Conservation (phyloP, 306 rosid species). For the Prunus salicina region DNA sequence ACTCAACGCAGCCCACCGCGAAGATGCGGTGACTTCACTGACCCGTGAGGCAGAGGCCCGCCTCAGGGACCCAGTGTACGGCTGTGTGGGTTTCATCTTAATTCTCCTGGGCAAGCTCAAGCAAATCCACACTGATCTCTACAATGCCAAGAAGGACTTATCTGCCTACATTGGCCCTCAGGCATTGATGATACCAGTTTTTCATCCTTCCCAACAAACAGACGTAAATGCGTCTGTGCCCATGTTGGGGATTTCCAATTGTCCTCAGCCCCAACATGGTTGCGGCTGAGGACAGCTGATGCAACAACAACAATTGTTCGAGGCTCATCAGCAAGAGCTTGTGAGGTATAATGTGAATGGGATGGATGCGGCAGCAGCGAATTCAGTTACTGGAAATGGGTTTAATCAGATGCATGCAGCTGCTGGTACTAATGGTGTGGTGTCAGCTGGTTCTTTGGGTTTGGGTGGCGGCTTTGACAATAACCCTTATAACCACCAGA, state of each 20-base stretch:
- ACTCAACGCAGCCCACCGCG: conserved; percentile 52
- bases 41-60: conserved; percentile 91
- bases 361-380: conserved; percentile 35
- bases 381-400: conserved; percentile 43
- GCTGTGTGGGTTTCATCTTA: conserved; percentile 85
- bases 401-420: conserved; percentile 39
- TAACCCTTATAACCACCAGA: conserved; percentile 23
- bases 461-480: conserved; percentile 46
- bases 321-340: conserved; percentile 55
- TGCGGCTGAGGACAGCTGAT: conserved; percentile 29
- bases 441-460: conserved; percentile 54
- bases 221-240: conserved; percentile 9
- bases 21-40: conserved; percentile 78
- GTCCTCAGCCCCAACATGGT: background rate
- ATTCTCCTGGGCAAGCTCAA: conserved; percentile 60
- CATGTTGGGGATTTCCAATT: conserved; percentile 18
- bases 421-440: conserved; percentile 14
- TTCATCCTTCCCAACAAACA: conserved; percentile 17
- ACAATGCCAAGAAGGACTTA: conserved; percentile 66
- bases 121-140: conserved; percentile 55
- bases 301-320: conserved; percentile 52
- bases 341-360: conserved; percentile 52
- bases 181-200: conserved; percentile 38
- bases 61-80: conserved; percentile 73
- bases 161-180: conserved; percentile 65